Evolutionary conservation across 192 early-diverging fungal species (phyloP).

Genomic region (Pilaira anomala): DNA sequence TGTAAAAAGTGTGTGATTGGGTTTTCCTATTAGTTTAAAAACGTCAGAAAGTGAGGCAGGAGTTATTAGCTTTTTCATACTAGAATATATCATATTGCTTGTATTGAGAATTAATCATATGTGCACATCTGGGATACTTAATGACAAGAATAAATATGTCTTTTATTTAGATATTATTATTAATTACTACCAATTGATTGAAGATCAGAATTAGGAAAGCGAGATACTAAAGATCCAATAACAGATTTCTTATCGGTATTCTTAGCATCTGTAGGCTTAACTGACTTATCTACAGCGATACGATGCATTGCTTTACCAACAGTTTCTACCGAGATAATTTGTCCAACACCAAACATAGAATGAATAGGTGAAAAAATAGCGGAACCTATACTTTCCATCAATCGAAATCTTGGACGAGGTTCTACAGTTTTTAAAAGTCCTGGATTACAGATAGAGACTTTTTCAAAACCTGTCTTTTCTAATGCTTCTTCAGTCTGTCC

Average conservation of each 20-base stretch:
- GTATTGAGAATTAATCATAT: too few species aligned
- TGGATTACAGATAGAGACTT: slow-evolving; percentile 64
- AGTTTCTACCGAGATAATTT: slow-evolving; percentile 9
- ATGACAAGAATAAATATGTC: too few species aligned
- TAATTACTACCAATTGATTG: not conserved
- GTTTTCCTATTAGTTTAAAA: too few species aligned
- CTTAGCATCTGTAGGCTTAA: not conserved
- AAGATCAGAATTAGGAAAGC: not conserved
- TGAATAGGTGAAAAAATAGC: not conserved
- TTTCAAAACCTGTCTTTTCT: slow-evolving; percentile 57
- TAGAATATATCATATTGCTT: too few species aligned
- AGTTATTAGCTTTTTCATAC: too few species aligned
- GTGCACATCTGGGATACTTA: too few species aligned
- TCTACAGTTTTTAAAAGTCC: slow-evolving; percentile 47
- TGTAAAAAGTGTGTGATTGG: too few species aligned
- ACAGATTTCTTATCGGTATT: not conserved
- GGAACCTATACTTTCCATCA: slow-evolving; percentile 6
- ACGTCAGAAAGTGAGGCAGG: too few species aligned
- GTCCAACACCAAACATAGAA: not conserved
- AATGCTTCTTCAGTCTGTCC: slow-evolving; percentile 73
- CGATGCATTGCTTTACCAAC: slow-evolving; percentile 28
- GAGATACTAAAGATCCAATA: not conserved
- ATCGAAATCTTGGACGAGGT: slow-evolving; percentile 19
- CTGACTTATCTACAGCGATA: not conserved
- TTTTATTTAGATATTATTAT: too few species aligned